Evolutionary conservation across 2,329 filamentous ascomycete species (phyloP), one percentile per base, ranked within the genome.

Genomic region (Fusarium sp.): DNA sequence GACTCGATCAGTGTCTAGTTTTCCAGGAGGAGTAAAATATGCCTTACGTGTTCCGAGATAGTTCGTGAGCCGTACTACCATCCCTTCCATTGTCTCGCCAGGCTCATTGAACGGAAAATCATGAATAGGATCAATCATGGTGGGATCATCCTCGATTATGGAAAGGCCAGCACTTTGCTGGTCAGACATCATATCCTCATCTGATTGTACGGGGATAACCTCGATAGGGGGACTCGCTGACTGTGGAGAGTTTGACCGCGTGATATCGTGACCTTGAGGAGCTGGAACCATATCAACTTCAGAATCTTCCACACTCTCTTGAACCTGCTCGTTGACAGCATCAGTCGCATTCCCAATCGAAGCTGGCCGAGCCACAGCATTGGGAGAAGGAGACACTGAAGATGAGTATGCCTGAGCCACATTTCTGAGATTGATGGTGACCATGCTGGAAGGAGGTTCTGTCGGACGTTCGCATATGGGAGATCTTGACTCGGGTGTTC

Each of bases 361-460:
- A 50, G 47, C 27, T 46, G 40, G 25, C 24, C 68, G 70, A 73
- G 49, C 77, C 77, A 45, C 77, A 77, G 29, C 49, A 44, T 68
- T 67, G 24, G 82, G 82, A 10, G 86, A 86, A 15, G 79, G 68
- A 6, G 86, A 81, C 6, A 82, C 84, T 24, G 84, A 83, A 20
- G 82, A 78, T 29, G 81, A 77, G 24, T 83, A 81, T 50, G 81
- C 78, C 45, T 77, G 76, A 18, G 81, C 81, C 44, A 76, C 79
- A 65, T 85, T 85, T 62, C 88, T 86, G 51, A 90, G 80, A 73
- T 90, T 90, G 57, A 90, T 85, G 12, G 88, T 90, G 52, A 90
- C 86, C 74, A 82, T 85, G 77, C 86, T 90, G 5, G 88, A 88
- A 38, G 85, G 83, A 40, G 76, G 76, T 47, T 77, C 75, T 34